These are phyloP conservation scores for Nicotiana noctiflora DNA, from an alignment of 257 asterid species.

Conservation along the genomic window DNA sequence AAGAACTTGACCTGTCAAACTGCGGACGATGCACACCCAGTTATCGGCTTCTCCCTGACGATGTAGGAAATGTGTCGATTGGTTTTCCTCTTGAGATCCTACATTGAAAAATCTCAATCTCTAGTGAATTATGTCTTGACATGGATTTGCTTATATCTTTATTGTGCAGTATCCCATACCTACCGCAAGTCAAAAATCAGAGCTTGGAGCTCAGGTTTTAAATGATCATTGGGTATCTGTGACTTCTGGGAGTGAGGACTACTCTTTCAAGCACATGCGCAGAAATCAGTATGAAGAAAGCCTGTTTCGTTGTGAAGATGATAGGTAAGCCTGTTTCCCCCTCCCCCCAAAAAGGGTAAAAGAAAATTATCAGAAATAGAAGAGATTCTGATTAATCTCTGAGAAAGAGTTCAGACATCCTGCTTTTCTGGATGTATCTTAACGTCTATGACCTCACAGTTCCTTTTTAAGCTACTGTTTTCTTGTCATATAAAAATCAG, in stretches of 20 bases:
- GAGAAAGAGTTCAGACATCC: neutral
- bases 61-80: slow-evolving; percentile 41
- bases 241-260: slow-evolving; percentile 99
- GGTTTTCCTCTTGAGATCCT: neutral
- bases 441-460: neutral
- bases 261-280: slow-evolving; percentile 96
- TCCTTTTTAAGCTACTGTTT: slow-evolving; percentile 6
- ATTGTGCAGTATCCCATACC: slow-evolving; percentile 78
- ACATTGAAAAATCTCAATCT: neutral
- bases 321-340: slow-evolving; percentile 41
- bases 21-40: slow-evolving; percentile 88
- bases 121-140: slow-evolving; percentile 7
- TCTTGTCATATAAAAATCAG: neutral
- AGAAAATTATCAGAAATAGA: neutral
- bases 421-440: neutral
- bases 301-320: slow-evolving; percentile 97
- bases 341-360: neutral
- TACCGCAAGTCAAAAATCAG: slow-evolving; percentile 84
- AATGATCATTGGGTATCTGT: slow-evolving; percentile 98
- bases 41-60: slow-evolving; percentile 97
- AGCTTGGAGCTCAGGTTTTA: slow-evolving; percentile 81
- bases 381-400: neutral
- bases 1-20: slow-evolving; percentile 89
- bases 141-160: neutral
- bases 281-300: slow-evolving; percentile 97